Conservation (phyloP, 805 yeast genomes). For the Zygosaccharomyces siamensis region DNA sequence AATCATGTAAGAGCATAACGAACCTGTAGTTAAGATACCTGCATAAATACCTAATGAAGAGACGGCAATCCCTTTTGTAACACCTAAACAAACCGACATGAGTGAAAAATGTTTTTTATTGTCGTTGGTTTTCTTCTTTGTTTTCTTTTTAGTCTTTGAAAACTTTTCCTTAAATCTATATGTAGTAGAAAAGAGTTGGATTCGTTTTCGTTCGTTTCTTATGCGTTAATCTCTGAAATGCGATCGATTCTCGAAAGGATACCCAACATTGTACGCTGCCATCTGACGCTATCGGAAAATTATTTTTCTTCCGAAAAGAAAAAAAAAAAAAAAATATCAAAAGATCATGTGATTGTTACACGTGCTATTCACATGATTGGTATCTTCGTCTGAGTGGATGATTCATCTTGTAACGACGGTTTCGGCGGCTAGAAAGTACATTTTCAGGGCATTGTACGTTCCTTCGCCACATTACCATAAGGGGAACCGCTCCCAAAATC, state of each 20-base stretch:
- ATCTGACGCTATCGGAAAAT: not conserved
- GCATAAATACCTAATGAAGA: slow-evolving; percentile 64
- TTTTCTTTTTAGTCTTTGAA: not conserved
- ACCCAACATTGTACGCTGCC: not conserved
- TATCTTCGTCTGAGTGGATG: not conserved
- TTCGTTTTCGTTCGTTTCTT: not conserved
- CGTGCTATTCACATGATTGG: not conserved
- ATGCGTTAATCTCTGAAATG: not conserved
- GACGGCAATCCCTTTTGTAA: slow-evolving; percentile 60
- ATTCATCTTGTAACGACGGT: not conserved
- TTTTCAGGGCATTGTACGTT: not conserved
- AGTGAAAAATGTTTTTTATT: not conserved
- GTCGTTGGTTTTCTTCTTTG: not conserved
- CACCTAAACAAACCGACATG: slow-evolving; percentile 20
- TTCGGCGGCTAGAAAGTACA: not conserved
- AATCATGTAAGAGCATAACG: slow-evolving; percentile 32
- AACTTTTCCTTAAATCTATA: not conserved
- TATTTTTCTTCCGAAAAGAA: not conserved
- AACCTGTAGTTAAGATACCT: slow-evolving; percentile 39
- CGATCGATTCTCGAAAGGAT: not conserved
- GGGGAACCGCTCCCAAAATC: not conserved
- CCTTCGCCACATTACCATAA: not conserved
- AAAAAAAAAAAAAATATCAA: not conserved
- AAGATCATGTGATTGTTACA: not conserved
- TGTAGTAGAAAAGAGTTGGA: not conserved